Evolutionary conservation across 208 protist species (phyloP).

Genomic region (Strigomonas galati): DNA sequence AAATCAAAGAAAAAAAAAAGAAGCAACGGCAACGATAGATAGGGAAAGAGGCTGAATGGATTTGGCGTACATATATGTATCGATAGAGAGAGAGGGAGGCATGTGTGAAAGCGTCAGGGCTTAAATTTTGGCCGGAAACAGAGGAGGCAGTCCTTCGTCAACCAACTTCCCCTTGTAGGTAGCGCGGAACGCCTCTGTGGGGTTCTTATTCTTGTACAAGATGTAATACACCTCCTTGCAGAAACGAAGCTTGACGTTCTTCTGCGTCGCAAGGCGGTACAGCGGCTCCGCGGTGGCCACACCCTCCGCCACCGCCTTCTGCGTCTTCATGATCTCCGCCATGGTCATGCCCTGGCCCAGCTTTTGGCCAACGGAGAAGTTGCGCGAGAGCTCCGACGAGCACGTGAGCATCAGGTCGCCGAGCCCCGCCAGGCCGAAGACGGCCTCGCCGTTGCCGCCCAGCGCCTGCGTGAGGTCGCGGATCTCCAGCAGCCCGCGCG

Average conservation of each 20-base stretch:
- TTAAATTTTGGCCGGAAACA: constrained; percentile 23
- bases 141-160: constrained; percentile 66
- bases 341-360: constrained; percentile 70
- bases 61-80: not conserved
- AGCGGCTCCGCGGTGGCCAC: constrained; percentile 72
- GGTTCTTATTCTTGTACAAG: constrained; percentile 50
- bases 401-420: constrained; percentile 89
- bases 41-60: not conserved
- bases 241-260: constrained; percentile 63
- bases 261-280: constrained; percentile 47
- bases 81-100: not conserved
- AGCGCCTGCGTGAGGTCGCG: constrained; percentile 75
- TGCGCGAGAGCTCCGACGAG: constrained; percentile 84
- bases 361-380: constrained; percentile 83
- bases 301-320: constrained; percentile 78
- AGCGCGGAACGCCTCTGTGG: constrained; percentile 19
- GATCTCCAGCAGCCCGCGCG: constrained; percentile 82
- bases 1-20: too few relatives aligned
- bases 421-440: constrained; percentile 87
- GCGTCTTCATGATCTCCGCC: constrained; percentile 52
- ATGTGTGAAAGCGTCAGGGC: constrained; percentile 17
- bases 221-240: constrained; percentile 65
- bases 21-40: not conserved
- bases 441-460: constrained; percentile 65
- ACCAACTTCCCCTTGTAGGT: constrained; percentile 24